Conservation (phyloP, 2,329 filamentous ascomycete species). For the Didymellaceae sp. region DNA sequence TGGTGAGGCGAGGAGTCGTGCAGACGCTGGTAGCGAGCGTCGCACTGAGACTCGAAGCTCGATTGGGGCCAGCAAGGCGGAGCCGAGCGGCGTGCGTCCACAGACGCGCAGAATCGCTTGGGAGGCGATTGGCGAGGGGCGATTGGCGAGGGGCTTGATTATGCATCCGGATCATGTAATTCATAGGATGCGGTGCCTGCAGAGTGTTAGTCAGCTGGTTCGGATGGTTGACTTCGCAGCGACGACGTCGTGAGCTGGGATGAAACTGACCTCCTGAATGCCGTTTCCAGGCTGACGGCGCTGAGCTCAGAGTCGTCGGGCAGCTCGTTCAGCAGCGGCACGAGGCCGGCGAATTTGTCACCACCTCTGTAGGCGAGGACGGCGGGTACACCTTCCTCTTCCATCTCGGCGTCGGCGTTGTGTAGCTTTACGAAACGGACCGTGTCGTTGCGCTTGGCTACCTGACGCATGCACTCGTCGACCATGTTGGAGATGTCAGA, state of each 20-base stretch:
- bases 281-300: conserved; percentile 62
- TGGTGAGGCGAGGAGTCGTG: conserved; percentile 1
- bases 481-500: conserved; percentile 80
- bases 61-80: conserved; percentile 1
- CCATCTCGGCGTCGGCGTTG: conserved; percentile 92
- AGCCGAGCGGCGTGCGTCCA: conserved; percentile 9
- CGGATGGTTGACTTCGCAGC: conserved; percentile 15
- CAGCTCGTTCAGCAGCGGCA: conserved; percentile 85
- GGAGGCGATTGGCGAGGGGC: background rate
- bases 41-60: conserved; percentile 8
- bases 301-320: conserved; percentile 64
- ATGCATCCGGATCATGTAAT: conserved; percentile 1
- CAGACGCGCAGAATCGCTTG: background rate
- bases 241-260: background rate
- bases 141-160: background rate
- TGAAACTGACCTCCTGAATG: conserved; percentile 57
- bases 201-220: conserved; percentile 32
- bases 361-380: conserved; percentile 88
- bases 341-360: conserved; percentile 88
- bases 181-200: conserved; percentile 41
- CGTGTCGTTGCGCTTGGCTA: conserved; percentile 73
- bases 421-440: conserved; percentile 91
- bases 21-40: background rate
- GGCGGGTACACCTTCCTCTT: conserved; percentile 84
- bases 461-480: conserved; percentile 75